Evolutionary conservation across 768 basidiomycete species (phyloP).

Genomic region (Tulasnella sp.): DNA sequence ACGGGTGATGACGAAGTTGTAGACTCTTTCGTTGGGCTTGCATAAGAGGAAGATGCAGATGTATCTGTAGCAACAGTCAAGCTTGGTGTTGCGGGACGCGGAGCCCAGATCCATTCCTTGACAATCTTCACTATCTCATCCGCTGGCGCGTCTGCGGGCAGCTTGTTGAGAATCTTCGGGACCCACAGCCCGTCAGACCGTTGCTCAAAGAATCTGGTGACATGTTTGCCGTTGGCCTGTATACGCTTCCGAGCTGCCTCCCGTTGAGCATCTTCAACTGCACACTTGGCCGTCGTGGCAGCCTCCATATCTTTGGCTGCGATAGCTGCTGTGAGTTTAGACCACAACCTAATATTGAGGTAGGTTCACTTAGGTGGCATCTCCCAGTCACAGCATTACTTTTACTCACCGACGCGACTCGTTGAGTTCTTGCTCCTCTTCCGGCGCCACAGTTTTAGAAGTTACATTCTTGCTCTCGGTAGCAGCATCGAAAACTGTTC

Average conservation of each 20-base stretch:
- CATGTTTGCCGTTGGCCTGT: slow-evolving; percentile 51
- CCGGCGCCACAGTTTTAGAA: slow-evolving; percentile 74
- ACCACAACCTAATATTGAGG: slow-evolving; percentile 50
- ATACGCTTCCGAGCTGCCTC: slow-evolving; percentile 64
- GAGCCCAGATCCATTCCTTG: slow-evolving; percentile 65
- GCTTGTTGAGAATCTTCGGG: slow-evolving; percentile 70
- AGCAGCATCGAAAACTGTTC: slow-evolving; percentile 76
- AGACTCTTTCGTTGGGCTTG: too few relatives aligned
- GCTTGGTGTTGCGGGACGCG: too few relatives aligned
- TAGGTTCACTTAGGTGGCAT: not conserved
- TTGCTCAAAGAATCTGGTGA: slow-evolving; percentile 71
- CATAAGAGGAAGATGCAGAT: too few relatives aligned
- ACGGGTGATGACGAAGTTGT: too few relatives aligned
- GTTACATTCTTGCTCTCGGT: slow-evolving; percentile 54
- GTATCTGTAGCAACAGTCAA: too few relatives aligned
- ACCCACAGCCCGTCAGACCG: slow-evolving; percentile 69
- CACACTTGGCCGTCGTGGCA: slow-evolving; percentile 79
- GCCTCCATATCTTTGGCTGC: slow-evolving; percentile 80
- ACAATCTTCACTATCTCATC: slow-evolving; percentile 51
- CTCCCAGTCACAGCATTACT: not conserved
- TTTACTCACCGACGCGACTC: slow-evolving; percentile 67
- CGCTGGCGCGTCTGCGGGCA: too few relatives aligned
- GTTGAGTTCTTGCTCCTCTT: slow-evolving; percentile 75
- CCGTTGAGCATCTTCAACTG: slow-evolving; percentile 85
- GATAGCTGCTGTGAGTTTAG: slow-evolving; percentile 73